A percentile compares a stretch with the other conserved stretches of the same genome.
These are phyloP conservation scores for Abortiporus biennis DNA, from an alignment of 1,284 basidiomycete species.

Conservation along the genomic window DNA sequence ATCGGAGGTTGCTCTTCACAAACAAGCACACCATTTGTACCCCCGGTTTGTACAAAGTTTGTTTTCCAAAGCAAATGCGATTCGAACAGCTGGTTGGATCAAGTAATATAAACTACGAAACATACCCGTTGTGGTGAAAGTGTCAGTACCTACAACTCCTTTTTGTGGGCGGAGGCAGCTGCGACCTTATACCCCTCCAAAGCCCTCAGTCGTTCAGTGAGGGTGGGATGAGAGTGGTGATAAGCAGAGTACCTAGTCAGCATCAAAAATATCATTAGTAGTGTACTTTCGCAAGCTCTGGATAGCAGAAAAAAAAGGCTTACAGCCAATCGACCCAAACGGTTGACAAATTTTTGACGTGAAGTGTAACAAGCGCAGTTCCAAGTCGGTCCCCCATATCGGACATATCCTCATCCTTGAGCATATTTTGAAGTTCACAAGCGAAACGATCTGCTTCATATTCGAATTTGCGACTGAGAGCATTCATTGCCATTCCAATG, in stretches of 20 bases:
- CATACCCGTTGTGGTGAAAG: too few species aligned
- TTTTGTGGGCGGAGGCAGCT: slow-evolving; percentile 25
- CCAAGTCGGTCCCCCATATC: slow-evolving; percentile 81
- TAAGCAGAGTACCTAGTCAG: slow-evolving; percentile 75
- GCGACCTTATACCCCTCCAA: slow-evolving; percentile 52
- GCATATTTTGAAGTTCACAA: slow-evolving; percentile 53
- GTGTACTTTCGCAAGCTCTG: neutral
- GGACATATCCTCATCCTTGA: slow-evolving; percentile 43
- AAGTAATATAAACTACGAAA: too few species aligned
- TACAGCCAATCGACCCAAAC: slow-evolving; percentile 89
- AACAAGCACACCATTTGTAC: too few species aligned
- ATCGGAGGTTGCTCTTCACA: too few species aligned
- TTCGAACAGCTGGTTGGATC: too few species aligned
- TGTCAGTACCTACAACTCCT: slow-evolving; percentile 28
- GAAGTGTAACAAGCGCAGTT: slow-evolving; percentile 73
- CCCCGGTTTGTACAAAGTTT: too few species aligned
- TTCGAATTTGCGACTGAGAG: slow-evolving; percentile 78
- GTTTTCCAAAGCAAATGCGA: too few species aligned
- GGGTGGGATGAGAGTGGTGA: slow-evolving; percentile 88
- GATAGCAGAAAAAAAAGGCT: slow-evolving; percentile 23
- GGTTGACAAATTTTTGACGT: slow-evolving; percentile 87
- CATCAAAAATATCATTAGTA: neutral
- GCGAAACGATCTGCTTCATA: slow-evolving; percentile 88
- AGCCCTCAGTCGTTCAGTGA: slow-evolving; percentile 80
- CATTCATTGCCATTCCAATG: slow-evolving; percentile 74